Evolutionary conservation across 805 yeast genomes (phyloP).

Genomic region (Metschnikowia borealis): DNA sequence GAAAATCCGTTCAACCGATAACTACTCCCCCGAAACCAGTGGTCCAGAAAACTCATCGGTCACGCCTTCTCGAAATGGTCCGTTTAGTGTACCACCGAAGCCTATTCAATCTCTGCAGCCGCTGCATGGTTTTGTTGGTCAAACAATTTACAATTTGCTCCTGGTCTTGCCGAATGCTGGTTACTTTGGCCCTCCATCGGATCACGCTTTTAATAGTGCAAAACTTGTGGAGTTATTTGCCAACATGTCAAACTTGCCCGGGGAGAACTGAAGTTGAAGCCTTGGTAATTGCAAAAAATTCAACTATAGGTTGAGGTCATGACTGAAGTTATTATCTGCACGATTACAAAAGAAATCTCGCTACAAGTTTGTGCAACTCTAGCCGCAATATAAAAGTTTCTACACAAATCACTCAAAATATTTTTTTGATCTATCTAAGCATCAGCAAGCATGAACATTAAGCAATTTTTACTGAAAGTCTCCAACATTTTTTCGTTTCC

Average conservation of each 20-base stretch:
- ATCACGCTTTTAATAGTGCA: conserved; percentile 50
- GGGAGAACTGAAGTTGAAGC: conserved; percentile 4
- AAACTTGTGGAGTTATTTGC: conserved; percentile 46
- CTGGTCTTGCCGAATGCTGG: conserved; percentile 59
- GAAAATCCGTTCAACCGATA: conserved; percentile 2
- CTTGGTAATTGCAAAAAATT: background rate
- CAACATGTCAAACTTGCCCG: conserved; percentile 25
- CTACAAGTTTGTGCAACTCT: background rate
- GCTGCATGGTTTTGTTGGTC: conserved; percentile 30
- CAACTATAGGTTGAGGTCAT: background rate
- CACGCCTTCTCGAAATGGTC: background rate
- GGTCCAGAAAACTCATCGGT: background rate
- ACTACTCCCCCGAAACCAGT: conserved; percentile 8
- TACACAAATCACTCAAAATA: background rate
- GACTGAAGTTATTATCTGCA: background rate
- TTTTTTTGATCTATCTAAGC: background rate
- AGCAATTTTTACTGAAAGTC: background rate
- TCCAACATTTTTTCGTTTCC: background rate
- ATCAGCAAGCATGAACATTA: background rate
- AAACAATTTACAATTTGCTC: conserved; percentile 40
- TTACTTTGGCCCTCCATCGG: conserved; percentile 45
- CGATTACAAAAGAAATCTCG: background rate
- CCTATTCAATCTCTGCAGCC: conserved; percentile 7
- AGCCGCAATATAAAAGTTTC: background rate
- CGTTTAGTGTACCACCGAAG: conserved; percentile 4